A percentile compares a stretch with the other conserved stretches of the same genome.
phyloP scores from a whole-genome alignment of 192 early-diverging fungal species.

The Coemansia erecta region DNA sequence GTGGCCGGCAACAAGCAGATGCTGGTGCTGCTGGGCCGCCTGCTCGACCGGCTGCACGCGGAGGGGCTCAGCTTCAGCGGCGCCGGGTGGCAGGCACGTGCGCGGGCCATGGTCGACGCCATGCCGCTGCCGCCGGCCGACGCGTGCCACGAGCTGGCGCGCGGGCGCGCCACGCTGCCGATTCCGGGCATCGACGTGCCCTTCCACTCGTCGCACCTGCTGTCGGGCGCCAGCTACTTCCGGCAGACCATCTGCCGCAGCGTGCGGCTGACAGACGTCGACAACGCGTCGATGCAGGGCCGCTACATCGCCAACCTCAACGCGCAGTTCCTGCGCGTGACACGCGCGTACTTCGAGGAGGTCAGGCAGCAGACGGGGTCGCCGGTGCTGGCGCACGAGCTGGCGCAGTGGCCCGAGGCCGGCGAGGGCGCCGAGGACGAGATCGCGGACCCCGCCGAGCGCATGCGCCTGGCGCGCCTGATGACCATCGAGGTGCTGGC shows the following conservation, averaged over 20 bases:
- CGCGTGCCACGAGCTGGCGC: conserved; percentile 59
- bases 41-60: conserved; percentile 78
- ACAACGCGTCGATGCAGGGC: conserved; percentile 65
- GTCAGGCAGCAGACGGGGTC: conserved; percentile 74
- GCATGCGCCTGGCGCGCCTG: conserved; percentile 72
- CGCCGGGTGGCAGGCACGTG: neutral
- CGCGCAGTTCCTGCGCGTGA: conserved; percentile 77
- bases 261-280: conserved; percentile 73
- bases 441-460: conserved; percentile 24
- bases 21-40: conserved; percentile 71
- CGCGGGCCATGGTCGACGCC: neutral
- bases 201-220: conserved; percentile 92
- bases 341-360: conserved; percentile 72
- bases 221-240: conserved; percentile 86
- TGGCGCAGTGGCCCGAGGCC: conserved; percentile 71
- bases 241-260: conserved; percentile 77
- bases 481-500: conserved; percentile 87
- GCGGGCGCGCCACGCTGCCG: conserved; percentile 86
- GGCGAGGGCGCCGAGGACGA: conserved; percentile 55
- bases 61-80: conserved; percentile 21
- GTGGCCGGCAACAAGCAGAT: conserved; percentile 78
- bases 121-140: conserved; percentile 63
- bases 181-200: conserved; percentile 93
- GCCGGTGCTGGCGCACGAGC: conserved; percentile 64
- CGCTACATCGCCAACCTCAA: conserved; percentile 98